Conservation (phyloP, 75 land plant genomes). For the Cryptomeria japonica region DNA sequence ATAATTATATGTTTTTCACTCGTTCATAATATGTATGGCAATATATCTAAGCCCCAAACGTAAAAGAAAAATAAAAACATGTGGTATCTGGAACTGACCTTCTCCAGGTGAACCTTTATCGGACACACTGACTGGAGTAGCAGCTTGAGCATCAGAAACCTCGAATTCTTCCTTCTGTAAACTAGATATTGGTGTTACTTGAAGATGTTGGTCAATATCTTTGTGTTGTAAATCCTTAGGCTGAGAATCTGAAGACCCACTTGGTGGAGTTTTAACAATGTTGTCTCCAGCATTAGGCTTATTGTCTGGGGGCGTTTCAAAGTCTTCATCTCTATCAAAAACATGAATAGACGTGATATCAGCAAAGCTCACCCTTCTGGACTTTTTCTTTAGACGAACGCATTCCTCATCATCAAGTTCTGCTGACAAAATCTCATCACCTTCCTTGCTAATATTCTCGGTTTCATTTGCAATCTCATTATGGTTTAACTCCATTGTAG, state of each 20-base stretch:
- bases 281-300: constrained; percentile 5
- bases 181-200: constrained; percentile 4
- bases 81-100: constrained; percentile 6
- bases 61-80: neutral
- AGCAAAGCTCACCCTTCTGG: constrained; percentile 73
- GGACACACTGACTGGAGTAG: neutral
- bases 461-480: neutral
- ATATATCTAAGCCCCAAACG: neutral
- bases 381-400: constrained; percentile 25
- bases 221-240: neutral
- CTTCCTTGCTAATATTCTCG: constrained; percentile 12
- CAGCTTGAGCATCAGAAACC: neutral
- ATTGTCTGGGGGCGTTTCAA: constrained; percentile 31
- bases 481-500: neutral
- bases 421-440: constrained; percentile 25
- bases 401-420: constrained; percentile 40
- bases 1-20: neutral
- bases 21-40: neutral
- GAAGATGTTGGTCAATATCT: neutral
- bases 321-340: constrained; percentile 57
- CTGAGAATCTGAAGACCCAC: neutral
- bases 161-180: neutral
- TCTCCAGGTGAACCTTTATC: neutral
- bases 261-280: neutral
- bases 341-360: constrained; percentile 72